Percentiles rank a stretch among this genome's conserved stretches.
phyloP scores from a whole-genome alignment of 805 yeast genomes.

The Sugiyamaella americana region DNA sequence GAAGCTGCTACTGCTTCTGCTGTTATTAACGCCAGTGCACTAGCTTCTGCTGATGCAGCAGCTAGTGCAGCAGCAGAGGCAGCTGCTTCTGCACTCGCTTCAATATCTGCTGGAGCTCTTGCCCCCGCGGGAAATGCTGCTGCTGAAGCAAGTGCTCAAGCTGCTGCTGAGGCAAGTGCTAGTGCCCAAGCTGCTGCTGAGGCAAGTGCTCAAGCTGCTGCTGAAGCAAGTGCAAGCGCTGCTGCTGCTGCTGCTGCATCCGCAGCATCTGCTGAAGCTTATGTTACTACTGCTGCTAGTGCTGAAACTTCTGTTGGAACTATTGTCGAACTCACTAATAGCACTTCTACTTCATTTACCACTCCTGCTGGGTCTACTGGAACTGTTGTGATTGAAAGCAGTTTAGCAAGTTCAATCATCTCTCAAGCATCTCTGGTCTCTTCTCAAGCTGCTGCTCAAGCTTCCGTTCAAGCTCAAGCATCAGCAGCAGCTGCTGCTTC shows the following conservation, averaged over 20 bases:
- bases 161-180: background rate
- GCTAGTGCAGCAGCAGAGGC: background rate
- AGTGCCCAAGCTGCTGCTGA: background rate
- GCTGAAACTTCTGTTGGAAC: background rate
- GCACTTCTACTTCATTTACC: too few species aligned
- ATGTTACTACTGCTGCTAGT: background rate
- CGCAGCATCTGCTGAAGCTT: too few species aligned
- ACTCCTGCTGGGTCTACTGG: background rate
- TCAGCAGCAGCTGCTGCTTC: too few species aligned
- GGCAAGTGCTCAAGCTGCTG: background rate
- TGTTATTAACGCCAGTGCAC: background rate
- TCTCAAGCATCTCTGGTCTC: too few species aligned
- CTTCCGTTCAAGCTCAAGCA: too few species aligned
- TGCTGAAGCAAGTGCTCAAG: background rate
- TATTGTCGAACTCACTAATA: too few species aligned
- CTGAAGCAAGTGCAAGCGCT: background rate
- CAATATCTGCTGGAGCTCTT: background rate
- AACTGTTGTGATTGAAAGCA: background rate
- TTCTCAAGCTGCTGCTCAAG: too few species aligned
- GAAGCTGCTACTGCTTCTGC: background rate
- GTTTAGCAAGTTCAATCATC: too few species aligned
- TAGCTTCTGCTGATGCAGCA: background rate
- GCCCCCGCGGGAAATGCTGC: background rate
- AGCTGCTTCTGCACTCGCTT: background rate
- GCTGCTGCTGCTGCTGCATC: background rate